Evolutionary conservation across 441 rosid genomes (phyloP).

Genomic region (Francoa sonchifolia): DNA sequence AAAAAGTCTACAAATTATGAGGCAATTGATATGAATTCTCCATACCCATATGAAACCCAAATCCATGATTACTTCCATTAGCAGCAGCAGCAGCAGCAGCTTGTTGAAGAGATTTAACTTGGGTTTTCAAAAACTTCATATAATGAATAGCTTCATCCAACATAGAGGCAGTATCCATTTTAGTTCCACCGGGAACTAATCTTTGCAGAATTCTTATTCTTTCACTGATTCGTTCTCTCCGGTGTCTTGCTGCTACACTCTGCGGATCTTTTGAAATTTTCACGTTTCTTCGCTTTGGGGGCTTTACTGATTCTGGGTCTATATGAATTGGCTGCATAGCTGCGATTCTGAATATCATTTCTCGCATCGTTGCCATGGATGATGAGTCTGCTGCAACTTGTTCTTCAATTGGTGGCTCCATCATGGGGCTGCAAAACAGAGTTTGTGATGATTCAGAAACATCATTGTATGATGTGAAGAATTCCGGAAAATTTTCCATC

Average conservation of each 20-base stretch:
- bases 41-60: too few species aligned
- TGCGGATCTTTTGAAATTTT: conserved; percentile 4
- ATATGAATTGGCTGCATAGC: conserved; percentile 5
- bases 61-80: too few species aligned
- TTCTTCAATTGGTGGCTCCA: background rate
- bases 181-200: conserved; percentile 2
- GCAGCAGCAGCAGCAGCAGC: background rate
- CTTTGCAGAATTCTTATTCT: conserved; percentile 3
- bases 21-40: too few species aligned
- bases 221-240: background rate
- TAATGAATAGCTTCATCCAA: conserved; percentile 4
- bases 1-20: too few species aligned
- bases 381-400: background rate
- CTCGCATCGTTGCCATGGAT: background rate
- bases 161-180: conserved; percentile 5
- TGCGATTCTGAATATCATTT: conserved; percentile 3
- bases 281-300: conserved; percentile 1
- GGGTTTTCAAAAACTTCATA: conserved; percentile 3
- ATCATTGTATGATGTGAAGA: too few species aligned
- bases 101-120: conserved; percentile 1
- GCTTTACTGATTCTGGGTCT: conserved; percentile 1
- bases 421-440: too few species aligned
- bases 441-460: too few species aligned
- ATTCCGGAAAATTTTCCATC: too few species aligned
- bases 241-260: conserved; percentile 3